Evolutionary conservation across 2,329 filamentous ascomycete species (phyloP).

Genomic region (Penicillium vulpinum): DNA sequence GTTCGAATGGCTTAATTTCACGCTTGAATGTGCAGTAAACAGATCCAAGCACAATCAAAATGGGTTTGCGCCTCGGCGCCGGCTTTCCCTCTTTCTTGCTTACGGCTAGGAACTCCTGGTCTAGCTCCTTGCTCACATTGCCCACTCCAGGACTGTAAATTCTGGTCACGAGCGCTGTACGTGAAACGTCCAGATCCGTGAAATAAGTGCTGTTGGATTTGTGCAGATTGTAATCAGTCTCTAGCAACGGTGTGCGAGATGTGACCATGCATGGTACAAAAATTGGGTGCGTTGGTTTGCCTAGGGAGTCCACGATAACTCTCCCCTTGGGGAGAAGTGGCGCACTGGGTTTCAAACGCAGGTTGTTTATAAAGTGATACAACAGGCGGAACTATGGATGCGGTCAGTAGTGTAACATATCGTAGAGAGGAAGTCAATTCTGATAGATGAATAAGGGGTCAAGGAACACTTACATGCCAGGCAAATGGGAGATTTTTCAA

Average conservation of each 20-base stretch:
- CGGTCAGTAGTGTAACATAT: conserved; percentile 14
- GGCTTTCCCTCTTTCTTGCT: conserved; percentile 54
- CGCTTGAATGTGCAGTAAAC: conserved; percentile 72
- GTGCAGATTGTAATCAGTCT: conserved; percentile 85
- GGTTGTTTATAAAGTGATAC: conserved; percentile 58
- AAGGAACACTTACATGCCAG: conserved; percentile 42
- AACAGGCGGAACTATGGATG: conserved; percentile 57
- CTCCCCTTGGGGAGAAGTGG: conserved; percentile 46
- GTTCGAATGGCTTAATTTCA: conserved; percentile 69
- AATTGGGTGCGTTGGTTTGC: conserved; percentile 57
- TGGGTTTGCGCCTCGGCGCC: conserved; percentile 50
- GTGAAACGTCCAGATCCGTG: conserved; percentile 77
- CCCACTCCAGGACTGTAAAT: conserved; percentile 62
- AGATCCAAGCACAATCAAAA: conserved; percentile 69
- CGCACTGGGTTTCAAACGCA: conserved; percentile 52
- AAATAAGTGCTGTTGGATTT: conserved; percentile 87
- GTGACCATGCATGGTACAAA: conserved; percentile 70
- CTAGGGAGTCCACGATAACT: conserved; percentile 34
- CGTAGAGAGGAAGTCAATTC: not conserved
- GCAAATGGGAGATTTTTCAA: conserved; percentile 40
- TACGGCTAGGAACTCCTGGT: conserved; percentile 51
- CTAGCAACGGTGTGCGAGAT: conserved; percentile 67
- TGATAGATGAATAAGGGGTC: not conserved
- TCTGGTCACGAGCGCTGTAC: conserved; percentile 75
- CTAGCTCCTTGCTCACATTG: conserved; percentile 54